Evolutionary conservation across 2,329 filamentous ascomycete genomes (phyloP), one percentile per base, ranked within the genome.

Genomic region (Aschersonia sp.): DNA sequence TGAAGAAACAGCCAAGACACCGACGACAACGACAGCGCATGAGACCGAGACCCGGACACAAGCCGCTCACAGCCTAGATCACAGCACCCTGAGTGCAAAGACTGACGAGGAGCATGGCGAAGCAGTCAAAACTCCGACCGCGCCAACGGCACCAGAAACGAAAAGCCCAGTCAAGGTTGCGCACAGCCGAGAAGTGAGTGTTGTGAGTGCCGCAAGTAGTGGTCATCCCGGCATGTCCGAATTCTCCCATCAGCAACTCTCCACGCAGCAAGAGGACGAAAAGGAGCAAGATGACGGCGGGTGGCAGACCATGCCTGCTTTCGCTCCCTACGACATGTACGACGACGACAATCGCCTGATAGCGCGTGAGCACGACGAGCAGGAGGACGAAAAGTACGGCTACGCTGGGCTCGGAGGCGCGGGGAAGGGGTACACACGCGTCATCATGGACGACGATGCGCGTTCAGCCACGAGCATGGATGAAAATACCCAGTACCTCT

Each of bases 381-480:
- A 87, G 44, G 74, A 76, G n/a, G 83, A 72, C 37, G 75, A 83
- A 43, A 71, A 66, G 43, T 78, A 81, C 51, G 81, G 76, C 42
- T 94, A 94, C 57, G 77, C 72, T 29, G 83, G 83, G 11, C 74
- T 95, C 0, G 89, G 90, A 30, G 89, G 89, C 31, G 90, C 90
- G 7, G 88, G 88, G 40, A 96, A 88, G 64, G 92, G 92, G 5
- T 98, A 98, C 63, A 98, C 92, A 1, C 78, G 88, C 45, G 87
- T 98, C n/a, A 78, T 94, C 52, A 76, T 95, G 57, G 92, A 98
- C 57, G 92, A 98, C 53, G 92, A 98, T 64, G 89, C 83, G 11
- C 80, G 94, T 61, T 96, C 89, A 31, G 85, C 85, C 45, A 98
- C 88, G 4, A 97, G 90, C 67, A 80, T 98, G 80, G 92, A 98